Evolutionary conservation across 805 yeast genomes (phyloP), one percentile per base, ranked within the genome.

Genomic region (Sugiyamaella marilandica): DNA sequence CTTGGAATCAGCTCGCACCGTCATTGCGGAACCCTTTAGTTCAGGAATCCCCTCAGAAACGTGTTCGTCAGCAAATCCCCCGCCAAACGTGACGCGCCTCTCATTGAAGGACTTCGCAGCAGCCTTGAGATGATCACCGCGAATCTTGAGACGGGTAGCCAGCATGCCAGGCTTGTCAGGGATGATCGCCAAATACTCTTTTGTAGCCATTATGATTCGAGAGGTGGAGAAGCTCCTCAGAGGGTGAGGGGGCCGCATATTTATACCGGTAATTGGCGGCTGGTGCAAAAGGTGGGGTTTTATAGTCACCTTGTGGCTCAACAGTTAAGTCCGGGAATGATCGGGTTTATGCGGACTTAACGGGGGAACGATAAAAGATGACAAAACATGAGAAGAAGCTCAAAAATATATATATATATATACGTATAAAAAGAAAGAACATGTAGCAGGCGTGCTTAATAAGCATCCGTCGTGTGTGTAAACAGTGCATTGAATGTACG

Each of bases 11-110:
- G 92, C 92, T 54, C 74, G 71, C 47, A 86, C 59, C 55, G 81
- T 85, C 62, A 80, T 74, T 21, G 81, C 73, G 41, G 89, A 82
- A 5, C 95, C 95, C 5, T 84, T 86, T 65, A 85, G 82, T 54
- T 78, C 48, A 10, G 66, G 66, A 10, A 51, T 37, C 0, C 62
- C 62, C 7, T 55, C 58, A 1, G 59, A 35, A 74, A 75, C 67
- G 67, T 45, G 50, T 10, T 52, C 53, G 31, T 45, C 73, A 41
- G 68, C 69, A 35, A 75, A 62, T 9, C 77, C 62, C 2, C 58
- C 54, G 19, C 70, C 80, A 13, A 75, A 63, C 26, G 69, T 70
- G 52, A 75, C 70, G 19, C 65, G 62, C 1, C 78, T 77, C 16
- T 57, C 59, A 9, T 60, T 62, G 45, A 64, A 59, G n/a, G 53